These are phyloP conservation scores for Mollisiaceae sp. DNA, from an alignment of 2,329 filamentous ascomycete species.

Conservation along the genomic window DNA sequence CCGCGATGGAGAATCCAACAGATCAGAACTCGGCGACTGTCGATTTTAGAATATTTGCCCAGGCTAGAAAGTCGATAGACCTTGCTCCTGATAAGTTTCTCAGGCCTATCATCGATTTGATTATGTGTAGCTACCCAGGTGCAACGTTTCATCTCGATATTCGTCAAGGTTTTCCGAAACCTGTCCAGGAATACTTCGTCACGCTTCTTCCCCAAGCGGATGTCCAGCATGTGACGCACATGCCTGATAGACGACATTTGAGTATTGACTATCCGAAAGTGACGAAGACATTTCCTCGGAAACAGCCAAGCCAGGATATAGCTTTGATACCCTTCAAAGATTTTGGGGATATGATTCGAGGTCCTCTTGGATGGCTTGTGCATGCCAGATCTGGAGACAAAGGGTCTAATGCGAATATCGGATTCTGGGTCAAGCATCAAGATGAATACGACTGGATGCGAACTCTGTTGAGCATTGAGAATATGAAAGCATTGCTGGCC, in stretches of 20 bases:
- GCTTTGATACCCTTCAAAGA: conserved; percentile 25
- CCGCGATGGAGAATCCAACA: conserved; percentile 45
- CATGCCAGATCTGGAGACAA: conserved; percentile 47
- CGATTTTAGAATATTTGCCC: conserved; percentile 51
- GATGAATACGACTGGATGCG: conserved; percentile 49
- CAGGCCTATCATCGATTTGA: conserved; percentile 47
- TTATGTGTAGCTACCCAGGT: conserved; percentile 49
- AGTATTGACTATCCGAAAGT: conserved; percentile 24
- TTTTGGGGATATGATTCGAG: conserved; percentile 38
- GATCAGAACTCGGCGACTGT: conserved; percentile 55
- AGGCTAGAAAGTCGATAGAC: conserved; percentile 48
- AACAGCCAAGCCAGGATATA: conserved; percentile 30
- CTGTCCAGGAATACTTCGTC: conserved; percentile 40
- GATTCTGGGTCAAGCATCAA: conserved; percentile 47
- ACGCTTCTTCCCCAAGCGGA: conserved; percentile 36
- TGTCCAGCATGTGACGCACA: conserved; percentile 33
- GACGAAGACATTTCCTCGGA: conserved; percentile 18
- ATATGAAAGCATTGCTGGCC: conserved; percentile 36
- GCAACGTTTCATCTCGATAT: conserved; percentile 48
- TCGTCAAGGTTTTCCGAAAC: conserved; percentile 45
- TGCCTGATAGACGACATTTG: conserved; percentile 37
- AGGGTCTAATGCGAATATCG: conserved; percentile 46
- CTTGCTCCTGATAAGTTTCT: conserved; percentile 46
- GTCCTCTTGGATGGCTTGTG: conserved; percentile 43
- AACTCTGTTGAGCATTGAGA: conserved; percentile 34